Conservation (phyloP, 2,329 filamentous ascomycete species). For the Teratosphaeria nubilosa region DNA sequence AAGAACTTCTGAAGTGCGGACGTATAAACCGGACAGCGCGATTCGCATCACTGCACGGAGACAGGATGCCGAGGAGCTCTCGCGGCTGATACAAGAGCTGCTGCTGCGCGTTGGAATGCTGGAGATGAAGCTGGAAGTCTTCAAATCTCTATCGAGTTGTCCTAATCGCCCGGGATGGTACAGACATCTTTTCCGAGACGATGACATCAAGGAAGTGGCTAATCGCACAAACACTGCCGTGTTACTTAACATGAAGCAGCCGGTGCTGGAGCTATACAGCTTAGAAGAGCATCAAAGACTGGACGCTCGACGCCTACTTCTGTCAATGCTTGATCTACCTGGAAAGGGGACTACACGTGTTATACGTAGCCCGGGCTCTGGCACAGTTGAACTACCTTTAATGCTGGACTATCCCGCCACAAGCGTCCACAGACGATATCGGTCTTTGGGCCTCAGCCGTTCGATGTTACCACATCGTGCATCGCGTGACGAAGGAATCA, state of each 20-base stretch:
- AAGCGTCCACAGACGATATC: background rate
- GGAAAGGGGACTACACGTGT: background rate
- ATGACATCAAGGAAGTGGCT: conserved; percentile 12
- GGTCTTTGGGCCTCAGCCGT: background rate
- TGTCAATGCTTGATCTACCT: conserved; percentile 9
- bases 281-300: background rate
- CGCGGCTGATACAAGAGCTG: conserved; percentile 12
- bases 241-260: background rate
- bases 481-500: background rate
- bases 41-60: conserved; percentile 23
- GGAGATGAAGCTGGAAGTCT: conserved; percentile 8
- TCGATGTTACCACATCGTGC: background rate
- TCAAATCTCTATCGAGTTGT: conserved; percentile 1
- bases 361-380: background rate
- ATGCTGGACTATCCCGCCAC: background rate
- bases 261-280: conserved; percentile 9
- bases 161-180: background rate
- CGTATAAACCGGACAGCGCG: conserved; percentile 13
- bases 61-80: conserved; percentile 19
- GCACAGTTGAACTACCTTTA: background rate
- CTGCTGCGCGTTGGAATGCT: conserved; percentile 8
- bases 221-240: conserved; percentile 11
- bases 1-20: conserved; percentile 10
- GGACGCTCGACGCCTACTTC: conserved; percentile 9
- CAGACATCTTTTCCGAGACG: conserved; percentile 6